Conservation (phyloP, 2,329 filamentous ascomycete genomes). For the Sporothrix euskadiensis region DNA sequence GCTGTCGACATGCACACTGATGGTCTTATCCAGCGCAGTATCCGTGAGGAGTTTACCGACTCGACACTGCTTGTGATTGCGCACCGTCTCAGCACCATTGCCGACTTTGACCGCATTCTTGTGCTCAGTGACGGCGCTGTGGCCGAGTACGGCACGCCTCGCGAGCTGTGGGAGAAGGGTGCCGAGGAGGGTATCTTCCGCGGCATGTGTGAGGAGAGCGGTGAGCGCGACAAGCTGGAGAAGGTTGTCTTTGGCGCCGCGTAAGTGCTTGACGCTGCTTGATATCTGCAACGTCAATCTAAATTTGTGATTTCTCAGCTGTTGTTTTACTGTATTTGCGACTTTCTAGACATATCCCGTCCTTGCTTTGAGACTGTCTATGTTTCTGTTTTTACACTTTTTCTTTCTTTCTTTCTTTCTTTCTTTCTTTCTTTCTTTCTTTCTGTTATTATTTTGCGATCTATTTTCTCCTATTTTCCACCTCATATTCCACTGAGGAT, state of each 20-base stretch:
- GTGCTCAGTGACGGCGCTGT: constrained; percentile 68
- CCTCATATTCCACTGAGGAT: neutral
- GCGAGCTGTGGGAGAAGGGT: constrained; percentile 59
- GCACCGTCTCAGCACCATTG: constrained; percentile 73
- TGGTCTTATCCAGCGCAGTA: constrained; percentile 69
- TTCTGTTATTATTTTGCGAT: neutral
- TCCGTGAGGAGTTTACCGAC: constrained; percentile 69
- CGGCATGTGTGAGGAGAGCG: constrained; percentile 64
- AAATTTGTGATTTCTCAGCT: neutral
- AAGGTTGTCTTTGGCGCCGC: constrained; percentile 45
- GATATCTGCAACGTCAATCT: neutral
- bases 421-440: neutral
- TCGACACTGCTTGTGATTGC: constrained; percentile 73
- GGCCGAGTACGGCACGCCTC: constrained; percentile 66
- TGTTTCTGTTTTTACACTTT: neutral
- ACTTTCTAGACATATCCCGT: neutral
- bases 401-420: neutral
- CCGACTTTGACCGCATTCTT: constrained; percentile 72
- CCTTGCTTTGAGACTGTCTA: neutral
- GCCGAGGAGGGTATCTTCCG: constrained; percentile 55
- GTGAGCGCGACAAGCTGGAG: constrained; percentile 56
- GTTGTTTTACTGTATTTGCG: constrained; percentile 1
- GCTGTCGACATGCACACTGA: constrained; percentile 79
- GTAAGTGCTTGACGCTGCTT: neutral
- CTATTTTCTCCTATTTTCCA: neutral